A percentile compares a stretch with the other conserved stretches of the same genome.
Evolutionary conservation across 345 rosid species (phyloP).

Genomic region (Geranium brycei): DNA sequence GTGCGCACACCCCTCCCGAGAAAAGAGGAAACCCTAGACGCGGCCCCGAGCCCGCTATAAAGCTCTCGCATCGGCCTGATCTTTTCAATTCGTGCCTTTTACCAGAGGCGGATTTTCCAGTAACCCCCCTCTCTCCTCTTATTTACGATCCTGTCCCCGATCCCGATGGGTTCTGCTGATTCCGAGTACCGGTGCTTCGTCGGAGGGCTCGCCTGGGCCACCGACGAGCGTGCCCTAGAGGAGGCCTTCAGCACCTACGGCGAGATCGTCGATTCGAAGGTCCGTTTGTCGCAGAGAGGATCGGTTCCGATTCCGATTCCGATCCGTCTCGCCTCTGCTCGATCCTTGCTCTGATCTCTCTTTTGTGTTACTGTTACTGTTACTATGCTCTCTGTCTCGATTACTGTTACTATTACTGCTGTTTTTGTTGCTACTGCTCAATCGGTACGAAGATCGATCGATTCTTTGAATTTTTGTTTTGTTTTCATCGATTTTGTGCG

Average conservation of each 20-base stretch:
- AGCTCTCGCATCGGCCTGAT: too few relatives aligned
- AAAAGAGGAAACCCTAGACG: too few relatives aligned
- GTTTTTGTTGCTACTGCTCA: constrained; percentile 31
- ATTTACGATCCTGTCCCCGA: too few relatives aligned
- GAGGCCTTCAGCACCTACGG: constrained; percentile 57
- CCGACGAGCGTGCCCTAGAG: constrained; percentile 46
- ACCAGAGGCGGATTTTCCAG: too few relatives aligned
- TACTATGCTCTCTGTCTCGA: constrained; percentile 13
- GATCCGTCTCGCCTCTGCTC: too few relatives aligned
- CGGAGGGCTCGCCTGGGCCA: constrained; percentile 96
- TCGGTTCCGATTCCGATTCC: too few relatives aligned
- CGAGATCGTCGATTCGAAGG: constrained; percentile 92
- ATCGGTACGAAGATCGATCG: constrained; percentile 44
- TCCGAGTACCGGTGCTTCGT: constrained; percentile 78
- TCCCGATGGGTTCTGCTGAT: constrained; percentile 19
- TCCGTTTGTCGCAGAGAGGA: constrained; percentile 25
- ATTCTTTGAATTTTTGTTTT: too few relatives aligned
- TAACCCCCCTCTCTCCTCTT: too few relatives aligned
- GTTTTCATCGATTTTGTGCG: not conserved
- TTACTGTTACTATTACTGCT: constrained; percentile 7
- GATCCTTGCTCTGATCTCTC: not conserved
- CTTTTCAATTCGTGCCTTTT: too few relatives aligned
- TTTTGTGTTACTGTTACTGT: constrained; percentile 23
- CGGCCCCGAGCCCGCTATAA: too few relatives aligned
- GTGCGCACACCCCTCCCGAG: too few relatives aligned